Conservation (phyloP, 257 asterid species). For the Scutellaria baicalensis region DNA sequence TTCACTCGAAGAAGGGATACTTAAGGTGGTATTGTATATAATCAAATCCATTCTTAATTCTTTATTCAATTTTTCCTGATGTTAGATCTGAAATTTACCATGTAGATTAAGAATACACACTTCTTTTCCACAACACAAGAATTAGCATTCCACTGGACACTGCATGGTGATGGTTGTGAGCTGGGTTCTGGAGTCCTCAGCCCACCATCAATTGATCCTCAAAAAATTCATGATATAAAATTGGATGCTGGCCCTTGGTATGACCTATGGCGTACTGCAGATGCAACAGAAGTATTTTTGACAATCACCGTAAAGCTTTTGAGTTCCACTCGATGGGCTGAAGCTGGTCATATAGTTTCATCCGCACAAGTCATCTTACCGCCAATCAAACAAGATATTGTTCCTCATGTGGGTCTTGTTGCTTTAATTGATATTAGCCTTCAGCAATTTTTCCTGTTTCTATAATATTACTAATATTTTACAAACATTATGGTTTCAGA, state of each 20-base stretch:
- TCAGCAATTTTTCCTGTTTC: slow-evolving; percentile 5
- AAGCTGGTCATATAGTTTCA: slow-evolving; percentile 73
- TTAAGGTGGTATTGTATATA: slow-evolving; percentile 49
- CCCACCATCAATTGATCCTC: slow-evolving; percentile 58
- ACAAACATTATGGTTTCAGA: slow-evolving; percentile 32
- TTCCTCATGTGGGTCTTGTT: slow-evolving; percentile 53
- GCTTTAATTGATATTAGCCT: slow-evolving; percentile 4
- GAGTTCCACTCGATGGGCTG: slow-evolving; percentile 75
- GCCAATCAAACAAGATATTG: slow-evolving; percentile 44
- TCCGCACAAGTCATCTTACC: slow-evolving; percentile 65
- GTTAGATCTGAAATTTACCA: slow-evolving; percentile 12
- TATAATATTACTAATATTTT: slow-evolving; percentile 3
- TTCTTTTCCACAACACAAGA: slow-evolving; percentile 73
- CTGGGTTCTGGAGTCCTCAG: slow-evolving; percentile 61
- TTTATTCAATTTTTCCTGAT: background rate
- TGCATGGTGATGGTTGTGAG: slow-evolving; percentile 73
- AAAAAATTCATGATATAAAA: slow-evolving; percentile 36
- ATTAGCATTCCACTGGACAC: slow-evolving; percentile 61
- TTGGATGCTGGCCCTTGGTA: slow-evolving; percentile 86
- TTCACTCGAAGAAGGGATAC: slow-evolving; percentile 45
- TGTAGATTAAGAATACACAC: slow-evolving; percentile 73
- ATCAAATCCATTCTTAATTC: slow-evolving; percentile 2
- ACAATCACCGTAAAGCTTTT: slow-evolving; percentile 54
- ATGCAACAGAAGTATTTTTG: slow-evolving; percentile 56
- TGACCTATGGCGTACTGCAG: slow-evolving; percentile 47